Base-by-base conservation (phyloP, 192 early-diverging fungal species). In the Coemansia asiatica region DNA sequence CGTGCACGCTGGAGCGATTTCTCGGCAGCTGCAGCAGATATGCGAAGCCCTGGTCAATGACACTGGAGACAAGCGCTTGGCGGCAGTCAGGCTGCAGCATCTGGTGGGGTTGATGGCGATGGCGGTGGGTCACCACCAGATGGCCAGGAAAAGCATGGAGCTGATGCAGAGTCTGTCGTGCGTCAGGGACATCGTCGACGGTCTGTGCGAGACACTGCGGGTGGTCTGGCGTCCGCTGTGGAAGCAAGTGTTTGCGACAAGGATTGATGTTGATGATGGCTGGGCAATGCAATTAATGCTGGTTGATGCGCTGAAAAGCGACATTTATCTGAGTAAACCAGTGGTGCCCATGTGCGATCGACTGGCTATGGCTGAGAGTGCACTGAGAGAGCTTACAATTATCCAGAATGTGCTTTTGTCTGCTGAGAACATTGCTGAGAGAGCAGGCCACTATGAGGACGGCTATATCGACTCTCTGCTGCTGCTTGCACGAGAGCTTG, bases 151-250 rank as follows among this genome's bases (percentile, higher is more conserved):
- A 10, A 60, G 18, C 60, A 25, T 48, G 36, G 48, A 1, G 33
- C 61, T 10, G 61, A 29, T 56, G 33, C 23, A 22, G 29, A 47
- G 35, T 8, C 22, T 63, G 26, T 38, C 28, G 0, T 31, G 50
- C 36, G 55, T 67, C 10, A 25, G 29, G 1, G 73, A 75, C 66
- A 60, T 54, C 3, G 56, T 72, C 1, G 49, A 38, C 12, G 67
- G 61, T n/a, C 54, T 81, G 55, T 60, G 69, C 29, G 60, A 54
- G 12, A 63, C 38, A 3, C 49, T 81, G 56, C 58, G 49, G 18
- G 55, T 56, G 0, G 53, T 61, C 60, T 81, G 78, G 78, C 72
- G 60, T 6, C 21, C 33, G 19, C 56, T 81, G 48, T 81, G 78
- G 78, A 22, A 16, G 13, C 57, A 57, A 44, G 75, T 73, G 31